phyloP scores from a whole-genome alignment of 495 filamentous ascomycete species.

The Copromyces sp. region DNA sequence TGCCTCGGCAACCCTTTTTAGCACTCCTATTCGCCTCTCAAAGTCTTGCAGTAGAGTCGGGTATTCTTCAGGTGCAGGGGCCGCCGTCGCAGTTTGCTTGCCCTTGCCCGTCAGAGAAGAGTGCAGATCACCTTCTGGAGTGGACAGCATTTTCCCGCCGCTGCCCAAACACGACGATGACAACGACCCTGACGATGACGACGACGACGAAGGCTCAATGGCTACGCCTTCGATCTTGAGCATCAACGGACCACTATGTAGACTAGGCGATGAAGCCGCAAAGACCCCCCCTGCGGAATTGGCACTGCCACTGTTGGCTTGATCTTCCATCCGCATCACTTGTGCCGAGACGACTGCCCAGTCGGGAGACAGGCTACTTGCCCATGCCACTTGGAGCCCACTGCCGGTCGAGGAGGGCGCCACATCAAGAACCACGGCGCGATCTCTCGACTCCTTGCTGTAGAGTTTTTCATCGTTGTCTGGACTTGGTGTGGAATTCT shows the following conservation, averaged over 20 bases:
- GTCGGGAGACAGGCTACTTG: slow-evolving; percentile 35
- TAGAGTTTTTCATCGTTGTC: background rate
- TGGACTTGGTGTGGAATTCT: slow-evolving; percentile 7
- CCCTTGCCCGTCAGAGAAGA: slow-evolving; percentile 15
- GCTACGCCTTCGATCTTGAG: slow-evolving; percentile 53
- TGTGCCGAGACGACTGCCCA: slow-evolving; percentile 36
- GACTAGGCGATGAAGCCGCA: background rate
- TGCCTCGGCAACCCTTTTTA: slow-evolving; percentile 39
- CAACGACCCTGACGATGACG: background rate
- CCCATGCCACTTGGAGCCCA: slow-evolving; percentile 34
- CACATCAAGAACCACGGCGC: slow-evolving; percentile 48
- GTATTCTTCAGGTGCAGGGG: slow-evolving; percentile 26
- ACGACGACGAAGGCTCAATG: slow-evolving; percentile 21
- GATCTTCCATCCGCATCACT: slow-evolving; percentile 31
- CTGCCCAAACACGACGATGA: background rate
- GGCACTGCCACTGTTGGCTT: slow-evolving; percentile 10
- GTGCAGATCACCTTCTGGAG: slow-evolving; percentile 16
- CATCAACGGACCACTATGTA: slow-evolving; percentile 40
- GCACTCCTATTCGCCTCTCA: slow-evolving; percentile 49
- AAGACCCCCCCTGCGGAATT: slow-evolving; percentile 12
- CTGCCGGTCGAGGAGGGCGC: slow-evolving; percentile 37
- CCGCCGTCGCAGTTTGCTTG: slow-evolving; percentile 18
- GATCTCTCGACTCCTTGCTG: slow-evolving; percentile 24
- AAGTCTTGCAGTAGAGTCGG: slow-evolving; percentile 56
- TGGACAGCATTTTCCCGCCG: slow-evolving; percentile 15